Evolutionary conservation across 345 rosid genomes (phyloP), one percentile per base, ranked within the genome.

Genomic region (Boechera retrofracta): DNA sequence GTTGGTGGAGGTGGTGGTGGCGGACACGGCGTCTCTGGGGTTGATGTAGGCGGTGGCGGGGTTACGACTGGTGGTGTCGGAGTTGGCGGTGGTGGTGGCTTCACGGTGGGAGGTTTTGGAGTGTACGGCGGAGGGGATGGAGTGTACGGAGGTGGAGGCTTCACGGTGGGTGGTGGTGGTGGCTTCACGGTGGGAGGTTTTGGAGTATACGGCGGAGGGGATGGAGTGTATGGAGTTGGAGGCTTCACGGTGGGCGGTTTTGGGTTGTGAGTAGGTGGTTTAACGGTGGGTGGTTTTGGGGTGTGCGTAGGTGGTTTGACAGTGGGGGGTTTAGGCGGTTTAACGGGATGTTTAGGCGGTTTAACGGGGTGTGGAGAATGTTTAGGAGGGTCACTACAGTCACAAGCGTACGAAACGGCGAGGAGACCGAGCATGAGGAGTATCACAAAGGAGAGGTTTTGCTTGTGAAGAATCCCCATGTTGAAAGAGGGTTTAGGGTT

Each of bases 1-100:
- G 90, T 80, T n/a, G 89, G 68, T 63, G 67, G 85, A 12, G 89
- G 89, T 26, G 81, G 78, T 1, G 90, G 88, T n/a, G 55, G 77
- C 24, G 75, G 82, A 0, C 45, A 64, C 0, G 89, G 91, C 2
- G 89, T 82, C 12, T 83, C 79, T 33, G 66, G 65, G 62, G 69
- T 57, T 69, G 76, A 12, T 18, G 60, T 10, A 48, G 80, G 75
- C 1, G 87, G 81, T 47, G 67, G 76, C 10, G 13, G 64, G 0
- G 60, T 64, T 4, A 12, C 21, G 21, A 57, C 33, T 2, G 41
- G 67, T 24, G 81, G 76, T 24, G 91, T 85, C 9, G 45, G 75
- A 10, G 44, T 5, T 45, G 51, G 51, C 7, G 49, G 48, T 5
- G 48, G 49, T 45, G 49, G 49, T 38, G 73, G 76, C 54, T 49